phyloP scores from a whole-genome alignment of 371 early-diverging fungal genomes.

The Syncephalis plumigaleata region DNA sequence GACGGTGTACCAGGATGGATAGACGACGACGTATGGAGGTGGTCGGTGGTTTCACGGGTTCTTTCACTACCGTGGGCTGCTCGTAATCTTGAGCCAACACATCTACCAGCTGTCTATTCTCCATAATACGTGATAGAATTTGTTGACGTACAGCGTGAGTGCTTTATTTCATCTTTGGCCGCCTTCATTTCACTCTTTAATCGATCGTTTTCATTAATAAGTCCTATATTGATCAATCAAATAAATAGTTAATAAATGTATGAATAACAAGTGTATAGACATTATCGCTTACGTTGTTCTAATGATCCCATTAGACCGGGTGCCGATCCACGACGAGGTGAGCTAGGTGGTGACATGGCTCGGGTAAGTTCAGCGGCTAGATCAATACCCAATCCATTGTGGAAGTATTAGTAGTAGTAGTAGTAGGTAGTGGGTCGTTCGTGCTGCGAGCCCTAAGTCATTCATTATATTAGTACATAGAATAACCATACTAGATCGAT shows the following conservation, averaged over 20 bases:
- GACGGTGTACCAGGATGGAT: too few relatives aligned
- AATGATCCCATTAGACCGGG: neutral
- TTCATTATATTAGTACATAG: too few relatives aligned
- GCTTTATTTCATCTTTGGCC: slow-evolving; percentile 39
- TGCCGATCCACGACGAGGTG: slow-evolving; percentile 6
- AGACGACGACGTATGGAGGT: too few relatives aligned
- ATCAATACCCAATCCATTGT: neutral
- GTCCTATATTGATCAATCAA: neutral
- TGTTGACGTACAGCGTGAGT: slow-evolving; percentile 39
- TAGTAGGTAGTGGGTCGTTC: too few relatives aligned
- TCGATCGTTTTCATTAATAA: slow-evolving; percentile 8
- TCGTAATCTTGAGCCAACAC: slow-evolving; percentile 15
- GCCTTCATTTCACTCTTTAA: slow-evolving; percentile 20
- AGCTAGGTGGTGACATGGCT: slow-evolving; percentile 10
- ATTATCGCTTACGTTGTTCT: neutral
- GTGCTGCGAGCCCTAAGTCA: too few relatives aligned
- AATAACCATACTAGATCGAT: too few relatives aligned
- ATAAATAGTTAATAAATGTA: neutral
- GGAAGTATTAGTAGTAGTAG: too few relatives aligned
- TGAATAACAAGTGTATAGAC: neutral
- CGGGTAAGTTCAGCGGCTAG: slow-evolving; percentile 40
- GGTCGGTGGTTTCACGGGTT: neutral
- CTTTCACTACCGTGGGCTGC: slow-evolving; percentile 3
- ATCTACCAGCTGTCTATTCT: slow-evolving; percentile 8
- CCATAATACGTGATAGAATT: slow-evolving; percentile 22